These are phyloP conservation scores for Talaromyces atroroseus DNA, from an alignment of 2,329 filamentous ascomycete genomes.

Conservation along the genomic window DNA sequence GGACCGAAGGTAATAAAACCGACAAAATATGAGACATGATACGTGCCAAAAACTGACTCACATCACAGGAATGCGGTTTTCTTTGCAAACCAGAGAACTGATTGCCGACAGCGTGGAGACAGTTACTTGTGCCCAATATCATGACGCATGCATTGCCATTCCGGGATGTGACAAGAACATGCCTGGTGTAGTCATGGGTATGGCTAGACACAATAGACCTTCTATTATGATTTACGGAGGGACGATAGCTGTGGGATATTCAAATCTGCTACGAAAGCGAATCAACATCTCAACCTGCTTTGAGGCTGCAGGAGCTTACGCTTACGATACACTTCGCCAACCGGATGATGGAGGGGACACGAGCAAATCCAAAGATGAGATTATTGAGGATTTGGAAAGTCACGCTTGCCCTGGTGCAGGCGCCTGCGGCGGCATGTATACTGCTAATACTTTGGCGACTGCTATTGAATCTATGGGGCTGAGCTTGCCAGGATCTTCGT, in stretches of 20 bases:
- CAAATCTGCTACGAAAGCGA: slow-evolving; percentile 64
- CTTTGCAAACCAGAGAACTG: slow-evolving; percentile 81
- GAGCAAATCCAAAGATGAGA: slow-evolving; percentile 66
- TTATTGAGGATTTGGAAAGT: slow-evolving; percentile 75
- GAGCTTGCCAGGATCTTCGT: slow-evolving; percentile 75
- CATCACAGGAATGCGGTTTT: slow-evolving; percentile 80
- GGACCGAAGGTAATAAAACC: slow-evolving; percentile 63
- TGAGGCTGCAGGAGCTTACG: slow-evolving; percentile 77
- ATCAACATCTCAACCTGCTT: slow-evolving; percentile 89
- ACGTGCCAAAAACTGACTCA: slow-evolving; percentile 15
- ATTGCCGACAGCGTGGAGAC: slow-evolving; percentile 94
- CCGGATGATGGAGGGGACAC: slow-evolving; percentile 60
- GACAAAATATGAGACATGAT: neutral
- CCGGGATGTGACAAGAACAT: slow-evolving; percentile 98
- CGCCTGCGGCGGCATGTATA: slow-evolving; percentile 90
- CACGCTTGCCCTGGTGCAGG: slow-evolving; percentile 74
- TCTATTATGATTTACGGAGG: slow-evolving; percentile 96
- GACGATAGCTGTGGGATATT: slow-evolving; percentile 83
- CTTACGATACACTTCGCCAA: slow-evolving; percentile 67
- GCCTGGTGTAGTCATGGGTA: slow-evolving; percentile 87
- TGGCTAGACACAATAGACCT: slow-evolving; percentile 83
- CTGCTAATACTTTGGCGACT: slow-evolving; percentile 88
- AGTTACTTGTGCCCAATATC: slow-evolving; percentile 83
- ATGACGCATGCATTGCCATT: slow-evolving; percentile 89
- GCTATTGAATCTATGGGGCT: slow-evolving; percentile 86